These are phyloP conservation scores for Fusarium sp. DNA, from an alignment of 2,329 filamentous ascomycete genomes.

Conservation along the genomic window DNA sequence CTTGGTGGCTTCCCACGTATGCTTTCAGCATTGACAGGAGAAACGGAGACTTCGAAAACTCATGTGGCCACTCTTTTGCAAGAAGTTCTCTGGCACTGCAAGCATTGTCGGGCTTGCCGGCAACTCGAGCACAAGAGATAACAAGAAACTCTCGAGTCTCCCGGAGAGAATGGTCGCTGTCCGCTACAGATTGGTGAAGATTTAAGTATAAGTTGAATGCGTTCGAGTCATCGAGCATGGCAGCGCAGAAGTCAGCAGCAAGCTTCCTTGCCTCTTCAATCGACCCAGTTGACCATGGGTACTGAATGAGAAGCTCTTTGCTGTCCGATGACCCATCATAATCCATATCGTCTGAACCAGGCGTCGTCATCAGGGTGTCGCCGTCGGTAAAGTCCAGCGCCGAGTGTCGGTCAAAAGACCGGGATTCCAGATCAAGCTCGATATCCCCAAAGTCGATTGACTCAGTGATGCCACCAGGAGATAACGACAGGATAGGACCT, in stretches of 20 bases:
- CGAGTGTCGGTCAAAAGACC: background rate
- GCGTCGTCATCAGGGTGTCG: background rate
- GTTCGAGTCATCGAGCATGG: slow-evolving; percentile 44
- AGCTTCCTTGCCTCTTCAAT: slow-evolving; percentile 38
- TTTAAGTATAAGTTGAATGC: slow-evolving; percentile 37
- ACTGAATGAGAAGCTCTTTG: slow-evolving; percentile 6
- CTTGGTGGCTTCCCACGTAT: slow-evolving; percentile 27
- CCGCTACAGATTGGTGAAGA: slow-evolving; percentile 26
- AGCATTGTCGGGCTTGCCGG: slow-evolving; percentile 34
- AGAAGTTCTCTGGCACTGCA: slow-evolving; percentile 29
- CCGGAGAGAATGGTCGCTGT: background rate
- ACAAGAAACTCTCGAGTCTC: slow-evolving; percentile 27
- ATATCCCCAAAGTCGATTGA: slow-evolving; percentile 4
- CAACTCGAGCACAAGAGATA: slow-evolving; percentile 39
- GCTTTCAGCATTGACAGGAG: slow-evolving; percentile 37
- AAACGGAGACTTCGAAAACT: slow-evolving; percentile 17
- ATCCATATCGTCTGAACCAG: slow-evolving; percentile 17
- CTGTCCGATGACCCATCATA: background rate
- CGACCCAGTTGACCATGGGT: slow-evolving; percentile 33
- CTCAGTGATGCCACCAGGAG: slow-evolving; percentile 13
- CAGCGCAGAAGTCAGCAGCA: slow-evolving; percentile 44
- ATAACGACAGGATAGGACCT: background rate
- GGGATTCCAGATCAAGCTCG: slow-evolving; percentile 5
- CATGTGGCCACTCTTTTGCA: slow-evolving; percentile 3
- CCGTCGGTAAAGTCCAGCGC: background rate